Conservation (phyloP, 306 rosid species). For the Quillaja saponaria region DNA sequence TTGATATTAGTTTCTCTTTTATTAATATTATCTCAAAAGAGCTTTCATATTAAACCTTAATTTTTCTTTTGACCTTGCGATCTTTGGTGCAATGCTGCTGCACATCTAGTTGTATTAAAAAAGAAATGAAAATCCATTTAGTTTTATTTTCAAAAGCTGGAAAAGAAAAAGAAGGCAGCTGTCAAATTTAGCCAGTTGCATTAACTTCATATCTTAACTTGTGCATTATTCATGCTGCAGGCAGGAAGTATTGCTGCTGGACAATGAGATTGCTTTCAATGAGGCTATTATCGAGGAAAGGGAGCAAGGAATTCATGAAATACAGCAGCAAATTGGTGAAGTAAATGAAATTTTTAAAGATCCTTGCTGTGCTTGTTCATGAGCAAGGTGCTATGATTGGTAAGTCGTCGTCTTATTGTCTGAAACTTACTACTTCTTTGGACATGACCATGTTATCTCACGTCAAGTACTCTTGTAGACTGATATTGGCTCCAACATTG, state of each 20-base stretch:
- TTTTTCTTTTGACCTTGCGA: slow-evolving; percentile 13
- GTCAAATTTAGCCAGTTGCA: slow-evolving; percentile 17
- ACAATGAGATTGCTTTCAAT: slow-evolving; percentile 87
- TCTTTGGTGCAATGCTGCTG: too few species aligned
- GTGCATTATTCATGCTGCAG: slow-evolving; percentile 48
- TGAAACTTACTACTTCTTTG: slow-evolving; percentile 9
- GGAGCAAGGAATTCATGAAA: slow-evolving; percentile 95
- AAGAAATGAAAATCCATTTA: slow-evolving; percentile 6
- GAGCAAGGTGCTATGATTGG: slow-evolving; percentile 96
- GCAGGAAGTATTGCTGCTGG: slow-evolving; percentile 83
- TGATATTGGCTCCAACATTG: slow-evolving; percentile 82
- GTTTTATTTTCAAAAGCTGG: slow-evolving; percentile 10
- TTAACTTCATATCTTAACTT: slow-evolving; percentile 24
- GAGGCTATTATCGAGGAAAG: slow-evolving; percentile 97
- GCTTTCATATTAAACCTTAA: slow-evolving; percentile 12
- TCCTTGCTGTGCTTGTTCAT: slow-evolving; percentile 88
- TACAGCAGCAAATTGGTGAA: slow-evolving; percentile 95
- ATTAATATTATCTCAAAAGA: not conserved
- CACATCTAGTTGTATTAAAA: slow-evolving; percentile 11
- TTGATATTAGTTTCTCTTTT: too few species aligned
- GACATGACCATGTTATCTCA: slow-evolving; percentile 33
- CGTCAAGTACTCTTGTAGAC: slow-evolving; percentile 48
- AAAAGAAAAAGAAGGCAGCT: not conserved
- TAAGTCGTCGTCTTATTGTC: slow-evolving; percentile 28
- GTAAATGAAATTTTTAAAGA: slow-evolving; percentile 94